Evolutionary conservation across 495 filamentous ascomycete genomes (phyloP).

Genomic region (Penicillium longicatenatum): DNA sequence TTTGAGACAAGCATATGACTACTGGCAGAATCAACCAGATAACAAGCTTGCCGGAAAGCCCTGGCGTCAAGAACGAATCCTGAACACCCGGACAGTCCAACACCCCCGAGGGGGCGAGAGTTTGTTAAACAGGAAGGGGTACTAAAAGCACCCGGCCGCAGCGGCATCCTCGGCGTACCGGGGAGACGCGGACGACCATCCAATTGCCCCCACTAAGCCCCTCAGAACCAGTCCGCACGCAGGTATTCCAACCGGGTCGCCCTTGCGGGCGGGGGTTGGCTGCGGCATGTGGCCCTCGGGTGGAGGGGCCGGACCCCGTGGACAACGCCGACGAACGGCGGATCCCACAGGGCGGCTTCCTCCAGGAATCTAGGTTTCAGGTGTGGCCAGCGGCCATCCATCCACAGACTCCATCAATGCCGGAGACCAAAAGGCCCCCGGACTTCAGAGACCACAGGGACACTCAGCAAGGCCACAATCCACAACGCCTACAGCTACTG

Average conservation of each 20-base stretch:
- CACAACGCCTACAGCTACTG: background rate
- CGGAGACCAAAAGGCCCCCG: conserved; percentile 16
- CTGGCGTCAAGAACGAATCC: conserved; percentile 5
- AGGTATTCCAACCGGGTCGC: conserved; percentile 12
- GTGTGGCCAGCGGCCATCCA: conserved; percentile 48
- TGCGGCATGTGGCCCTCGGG: conserved; percentile 40
- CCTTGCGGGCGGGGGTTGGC: conserved; percentile 11
- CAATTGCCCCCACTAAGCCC: conserved; percentile 53
- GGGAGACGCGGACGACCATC: conserved; percentile 31
- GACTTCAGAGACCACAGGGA: conserved; percentile 20
- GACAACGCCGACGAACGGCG: conserved; percentile 32
- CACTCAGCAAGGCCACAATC: background rate
- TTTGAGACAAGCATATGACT: conserved; percentile 75
- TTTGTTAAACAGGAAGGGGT: conserved; percentile 18
- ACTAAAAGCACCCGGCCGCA: conserved; percentile 15
- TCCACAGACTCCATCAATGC: conserved; percentile 54
- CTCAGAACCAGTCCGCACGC: conserved; percentile 40
- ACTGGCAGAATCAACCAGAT: conserved; percentile 73
- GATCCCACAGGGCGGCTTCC: conserved; percentile 38
- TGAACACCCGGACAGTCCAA: background rate
- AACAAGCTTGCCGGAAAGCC: conserved; percentile 33
- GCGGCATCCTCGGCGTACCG: conserved; percentile 29
- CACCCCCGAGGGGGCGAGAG: conserved; percentile 20
- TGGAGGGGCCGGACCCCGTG: conserved; percentile 34
- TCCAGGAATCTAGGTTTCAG: conserved; percentile 42